Evolutionary conservation across 2,329 filamentous ascomycete genomes (phyloP), one percentile per base, ranked within the genome.

Genomic region (Curvularia verruculosa): DNA sequence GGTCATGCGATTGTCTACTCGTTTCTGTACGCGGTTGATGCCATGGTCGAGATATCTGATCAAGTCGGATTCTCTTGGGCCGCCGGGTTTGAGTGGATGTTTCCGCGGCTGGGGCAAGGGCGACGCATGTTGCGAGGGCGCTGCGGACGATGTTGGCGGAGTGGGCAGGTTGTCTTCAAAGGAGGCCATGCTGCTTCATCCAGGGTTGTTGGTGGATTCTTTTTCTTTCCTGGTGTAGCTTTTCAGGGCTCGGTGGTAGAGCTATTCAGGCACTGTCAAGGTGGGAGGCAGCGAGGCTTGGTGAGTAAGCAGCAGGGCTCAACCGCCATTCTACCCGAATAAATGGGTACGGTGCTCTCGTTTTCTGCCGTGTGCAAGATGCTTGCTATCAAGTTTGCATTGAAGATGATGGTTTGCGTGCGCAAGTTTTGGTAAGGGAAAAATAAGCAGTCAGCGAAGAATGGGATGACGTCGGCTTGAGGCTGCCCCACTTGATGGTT

Each of bases 1-100:
- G 7, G 68, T 70, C 12, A 62, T 53, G n/a, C 72, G 63, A 18
- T 73, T 74, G 23, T 71, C 69, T 5, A 68, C 67, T 13, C 67
- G 64, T 52, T 68, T 69, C 41, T 73, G 69, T 9, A 74, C 56
- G 2, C 52, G 49, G 29, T 65, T 68, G 19, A 87, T 74, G 13
- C 77, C 78, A 43, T 79, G 77, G 60, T 88, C 85, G 13, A 87
- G 77, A 67, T 85, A 82, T 53, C 81, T 80, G 52, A 87, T 85
- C 59, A 87, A 80, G 5, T 80, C 77, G 34, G 79, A 82, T 69
- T 89, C 86, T 72, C 87, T 87, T 23, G 77, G 71, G 12, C 85
- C 84, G 28, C 86, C 86, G 0, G 84, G 74, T 39, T 78, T 78
- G 7, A 88, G 75, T 1, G 85, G 84, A 41, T 81, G 77, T 7